phyloP scores from a whole-genome alignment of 345 rosid genomes.

The Psidium guajava region DNA sequence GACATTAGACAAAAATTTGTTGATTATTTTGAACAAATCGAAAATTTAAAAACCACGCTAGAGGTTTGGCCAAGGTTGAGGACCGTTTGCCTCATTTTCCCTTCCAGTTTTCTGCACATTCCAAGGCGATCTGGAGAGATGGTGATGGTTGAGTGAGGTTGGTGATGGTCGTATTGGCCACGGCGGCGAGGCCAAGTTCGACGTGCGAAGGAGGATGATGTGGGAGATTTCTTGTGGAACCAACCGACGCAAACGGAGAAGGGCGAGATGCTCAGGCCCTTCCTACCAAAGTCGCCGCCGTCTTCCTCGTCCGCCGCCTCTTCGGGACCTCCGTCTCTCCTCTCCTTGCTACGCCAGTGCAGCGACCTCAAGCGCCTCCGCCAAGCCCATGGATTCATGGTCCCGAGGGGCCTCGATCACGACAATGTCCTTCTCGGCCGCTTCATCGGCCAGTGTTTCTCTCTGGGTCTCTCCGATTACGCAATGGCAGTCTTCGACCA shows the following conservation, averaged over 20 bases:
- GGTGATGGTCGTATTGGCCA: not conserved
- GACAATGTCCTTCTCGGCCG: constrained; percentile 28
- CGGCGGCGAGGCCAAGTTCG: not conserved
- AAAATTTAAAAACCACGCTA: too few species aligned
- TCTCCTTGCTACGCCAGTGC: constrained; percentile 10
- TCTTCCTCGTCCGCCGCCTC: not conserved
- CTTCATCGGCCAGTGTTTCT: constrained; percentile 36
- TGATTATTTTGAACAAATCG: too few species aligned
- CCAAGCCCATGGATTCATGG: constrained; percentile 40
- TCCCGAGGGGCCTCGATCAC: constrained; percentile 24
- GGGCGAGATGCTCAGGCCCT: not conserved
- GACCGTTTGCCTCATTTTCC: too few species aligned
- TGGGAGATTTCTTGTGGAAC: not conserved
- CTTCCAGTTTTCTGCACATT: not conserved
- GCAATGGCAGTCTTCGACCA: constrained; percentile 33
- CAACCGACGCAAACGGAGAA: not conserved
- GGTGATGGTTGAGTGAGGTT: not conserved
- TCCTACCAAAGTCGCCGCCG: not conserved
- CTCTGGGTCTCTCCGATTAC: constrained; percentile 36
- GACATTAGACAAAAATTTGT: too few species aligned
- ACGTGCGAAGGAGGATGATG: not conserved
- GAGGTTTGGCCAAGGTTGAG: too few species aligned
- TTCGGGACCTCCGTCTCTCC: not conserved
- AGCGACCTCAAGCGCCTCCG: constrained; percentile 28
- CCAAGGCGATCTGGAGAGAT: not conserved